Evolutionary conservation across 306 rosid species (phyloP), one percentile per base, ranked within the genome.

Genomic region (Castanea mollissima): DNA sequence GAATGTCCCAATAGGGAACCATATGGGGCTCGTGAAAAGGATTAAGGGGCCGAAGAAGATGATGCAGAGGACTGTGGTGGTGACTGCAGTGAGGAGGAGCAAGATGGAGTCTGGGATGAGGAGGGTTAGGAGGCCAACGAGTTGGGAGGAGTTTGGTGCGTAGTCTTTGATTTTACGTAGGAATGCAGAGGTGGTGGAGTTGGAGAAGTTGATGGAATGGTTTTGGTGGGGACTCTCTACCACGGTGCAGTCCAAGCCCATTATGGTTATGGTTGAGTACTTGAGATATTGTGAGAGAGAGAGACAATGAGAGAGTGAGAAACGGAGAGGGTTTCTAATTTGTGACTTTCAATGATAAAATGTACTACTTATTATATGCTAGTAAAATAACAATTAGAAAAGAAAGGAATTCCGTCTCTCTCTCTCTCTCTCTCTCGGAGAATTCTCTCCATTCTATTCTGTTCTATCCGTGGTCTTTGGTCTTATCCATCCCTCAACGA

Each of bases 11-110:
- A 86, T 52, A 0, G 99, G 99, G 35, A 90, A 79, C 99, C 99
- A 95, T 38, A 95, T 60, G 2, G 99, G 99, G 81, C 88, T 89
- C 0, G 94, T 86, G 0, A 92, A 0, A 34, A 95, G 67, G 74
- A 95, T 77, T 25, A 95, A 31, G 0, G 98, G 98, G 2, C 88
- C 35, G 78, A 87, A 68, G 51, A 91, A 58, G 71, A 91, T 51
- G 35, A 92, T 57, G 5, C 80, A 82, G 9, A 91, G 2, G 49
- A 73, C 68, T 12, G 85, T 76, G 3, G 74, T 91, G 0, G 92
- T 64, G 72, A 83, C 62, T 31, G 92, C 89, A 23, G 90, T 62
- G 13, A 95, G 86, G 80, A 91, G 77, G 68, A 94, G 87, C 54
- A 91, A 69, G 49, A 89, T 59, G 29, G 89, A 59, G 21, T 87